Percentiles rank a stretch among this genome's conserved stretches.
Conservation (phyloP, 208 protist genomes). For the Leishmania mexicana region DNA sequence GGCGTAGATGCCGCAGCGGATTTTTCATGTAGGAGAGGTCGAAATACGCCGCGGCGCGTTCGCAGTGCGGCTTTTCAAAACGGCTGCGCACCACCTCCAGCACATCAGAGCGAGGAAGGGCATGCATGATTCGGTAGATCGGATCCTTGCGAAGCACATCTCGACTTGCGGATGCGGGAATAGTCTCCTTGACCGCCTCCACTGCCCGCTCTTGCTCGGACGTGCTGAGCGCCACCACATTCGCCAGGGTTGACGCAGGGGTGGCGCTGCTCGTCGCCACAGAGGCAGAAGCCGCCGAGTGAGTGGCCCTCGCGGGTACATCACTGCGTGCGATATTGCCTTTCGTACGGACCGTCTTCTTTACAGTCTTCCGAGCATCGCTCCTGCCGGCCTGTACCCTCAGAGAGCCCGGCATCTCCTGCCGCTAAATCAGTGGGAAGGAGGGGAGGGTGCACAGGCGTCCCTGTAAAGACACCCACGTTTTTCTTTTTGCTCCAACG, state of each 20-base stretch:
- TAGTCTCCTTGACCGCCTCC: slow-evolving; percentile 18
- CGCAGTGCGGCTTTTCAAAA: slow-evolving; percentile 71
- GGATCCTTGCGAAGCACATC: slow-evolving; percentile 51
- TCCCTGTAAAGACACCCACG: neutral
- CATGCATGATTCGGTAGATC: slow-evolving; percentile 89
- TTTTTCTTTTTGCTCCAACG: neutral
- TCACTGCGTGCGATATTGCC: neutral
- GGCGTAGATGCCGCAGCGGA: slow-evolving; percentile 70
- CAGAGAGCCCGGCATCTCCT: neutral
- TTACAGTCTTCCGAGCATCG: neutral
- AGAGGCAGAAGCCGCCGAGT: neutral
- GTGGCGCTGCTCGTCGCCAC: neutral
- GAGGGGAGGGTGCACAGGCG: neutral
- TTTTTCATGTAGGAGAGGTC: slow-evolving; percentile 76
- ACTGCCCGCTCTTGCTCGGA: slow-evolving; percentile 20
- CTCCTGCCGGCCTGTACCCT: neutral
- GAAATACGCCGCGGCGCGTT: slow-evolving; percentile 76
- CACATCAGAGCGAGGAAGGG: slow-evolving; percentile 74
- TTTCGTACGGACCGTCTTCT: no score
- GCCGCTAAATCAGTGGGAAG: neutral
- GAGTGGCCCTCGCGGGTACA: no score
- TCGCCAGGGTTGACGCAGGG: neutral
- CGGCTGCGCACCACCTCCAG: slow-evolving; percentile 81
- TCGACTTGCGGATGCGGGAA: slow-evolving; percentile 2
- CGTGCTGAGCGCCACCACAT: neutral